Base-by-base conservation (phyloP, 257 asterid species). In the Handroanthus guayacan region DNA sequence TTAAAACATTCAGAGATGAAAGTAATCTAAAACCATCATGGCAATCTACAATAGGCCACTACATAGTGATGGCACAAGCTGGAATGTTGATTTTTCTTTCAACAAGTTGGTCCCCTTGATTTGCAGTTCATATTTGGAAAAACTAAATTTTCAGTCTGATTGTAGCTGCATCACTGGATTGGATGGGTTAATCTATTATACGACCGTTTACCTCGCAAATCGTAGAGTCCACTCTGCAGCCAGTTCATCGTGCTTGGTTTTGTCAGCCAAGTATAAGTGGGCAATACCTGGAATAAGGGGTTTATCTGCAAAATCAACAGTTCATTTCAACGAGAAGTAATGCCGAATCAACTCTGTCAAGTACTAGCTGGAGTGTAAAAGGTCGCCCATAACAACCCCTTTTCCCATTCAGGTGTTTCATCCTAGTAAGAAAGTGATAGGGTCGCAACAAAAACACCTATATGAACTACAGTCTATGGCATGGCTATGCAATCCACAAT, bases 211-310 rank as follows among this genome's bases (percentile, higher is more conserved):
- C 85, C 82, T 89, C 38, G 99, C 98, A 62, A 95, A 91, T 18
- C 98, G 85, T 73, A 67, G 81, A 18, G 97, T 92, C 98, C 99
- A 92, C 82, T 95, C 91, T 9, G 90, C 85, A 62, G 99, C 99
- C 47, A 88, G 39, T 69, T 88, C 88, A 44, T 95, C 97, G 25
- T 95, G 99, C 79, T 86, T 93, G 12, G 65, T 89, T 79, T 87
- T 86, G 80, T 95, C 96, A 4, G 84, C 84, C 83, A 91, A 82
- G 88, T 91, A 92, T 67, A 91, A 71, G 74, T 82, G 91, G 3
- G 94, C 97, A 43, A 92, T 84, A 58, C 93, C 93, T 5, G 92
- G 95, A 81, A 91, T 92, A 54, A 86, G 91, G n/a, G 99, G 91
- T 60, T 92, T 91, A 79, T 91, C 98, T 92, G 93, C 92, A 81